These are phyloP conservation scores for Trichoderma koningii DNA, from an alignment of 2,329 filamentous ascomycete genomes.

Conservation along the genomic window DNA sequence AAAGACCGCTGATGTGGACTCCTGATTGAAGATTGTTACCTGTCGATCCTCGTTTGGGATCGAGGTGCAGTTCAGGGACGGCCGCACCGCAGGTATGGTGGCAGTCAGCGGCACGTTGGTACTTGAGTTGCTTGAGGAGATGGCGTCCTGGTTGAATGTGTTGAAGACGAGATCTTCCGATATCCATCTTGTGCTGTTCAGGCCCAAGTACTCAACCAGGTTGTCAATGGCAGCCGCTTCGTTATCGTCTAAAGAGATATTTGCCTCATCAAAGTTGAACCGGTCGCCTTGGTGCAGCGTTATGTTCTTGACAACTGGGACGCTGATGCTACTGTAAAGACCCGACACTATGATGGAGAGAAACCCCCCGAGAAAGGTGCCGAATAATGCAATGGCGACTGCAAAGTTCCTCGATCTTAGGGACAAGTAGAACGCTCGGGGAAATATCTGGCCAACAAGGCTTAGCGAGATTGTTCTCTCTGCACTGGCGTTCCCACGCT, in stretches of 20 bases:
- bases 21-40: conserved; percentile 6
- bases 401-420: conserved; percentile 10
- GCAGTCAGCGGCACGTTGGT: background rate
- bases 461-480: background rate
- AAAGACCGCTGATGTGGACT: background rate
- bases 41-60: conserved; percentile 13
- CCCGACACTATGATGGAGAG: conserved; percentile 17
- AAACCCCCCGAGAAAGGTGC: conserved; percentile 13
- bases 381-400: conserved; percentile 9
- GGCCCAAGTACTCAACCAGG: conserved; percentile 8
- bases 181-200: conserved; percentile 18
- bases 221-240: conserved; percentile 21
- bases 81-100: conserved; percentile 5
- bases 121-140: conserved; percentile 1
- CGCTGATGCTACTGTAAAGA: conserved; percentile 6
- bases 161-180: conserved; percentile 11
- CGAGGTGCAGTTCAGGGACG: conserved; percentile 8
- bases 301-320: background rate
- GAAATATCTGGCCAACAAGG: conserved; percentile 1
- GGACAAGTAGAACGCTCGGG: conserved; percentile 2
- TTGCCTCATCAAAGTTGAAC: conserved; percentile 6
- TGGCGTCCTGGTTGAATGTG: background rate
- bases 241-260: background rate
- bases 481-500: background rate
- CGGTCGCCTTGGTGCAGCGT: conserved; percentile 1